These are phyloP conservation scores for Microbotryomycetes sp. DNA, from an alignment of 1,284 basidiomycete species.

Conservation along the genomic window DNA sequence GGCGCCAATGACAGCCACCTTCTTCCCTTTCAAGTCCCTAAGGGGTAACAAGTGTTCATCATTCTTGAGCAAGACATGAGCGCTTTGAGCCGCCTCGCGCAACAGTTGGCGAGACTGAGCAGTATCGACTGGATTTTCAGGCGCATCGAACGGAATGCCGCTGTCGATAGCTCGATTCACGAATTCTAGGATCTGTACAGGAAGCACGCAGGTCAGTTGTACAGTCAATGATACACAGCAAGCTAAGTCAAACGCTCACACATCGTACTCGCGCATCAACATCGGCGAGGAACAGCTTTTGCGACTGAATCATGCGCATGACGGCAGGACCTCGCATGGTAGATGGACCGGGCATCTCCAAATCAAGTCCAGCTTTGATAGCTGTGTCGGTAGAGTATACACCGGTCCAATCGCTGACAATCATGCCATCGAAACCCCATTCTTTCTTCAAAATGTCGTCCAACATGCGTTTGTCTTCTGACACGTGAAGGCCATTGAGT, in stretches of 20 bases:
- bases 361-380: conserved; percentile 66
- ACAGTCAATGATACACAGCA: no score
- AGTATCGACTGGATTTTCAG: conserved; percentile 41
- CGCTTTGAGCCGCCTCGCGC: conserved; percentile 55
- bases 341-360: conserved; percentile 59
- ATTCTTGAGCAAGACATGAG: conserved; percentile 67
- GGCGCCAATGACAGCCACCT: conserved; percentile 66
- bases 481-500: conserved; percentile 60
- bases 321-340: conserved; percentile 51
- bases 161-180: conserved; percentile 27
- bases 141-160: conserved; percentile 20
- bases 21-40: conserved; percentile 49
- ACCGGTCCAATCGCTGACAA: conserved; percentile 44
- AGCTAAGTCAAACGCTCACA: conserved; percentile 37
- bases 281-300: conserved; percentile 52
- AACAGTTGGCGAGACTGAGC: conserved; percentile 54
- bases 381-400: conserved; percentile 59
- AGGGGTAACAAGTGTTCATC: conserved; percentile 55
- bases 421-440: conserved; percentile 57
- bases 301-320: conserved; percentile 54
- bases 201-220: neutral
- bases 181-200: conserved; percentile 23
- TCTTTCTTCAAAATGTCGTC: conserved; percentile 57
- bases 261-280: conserved; percentile 55
- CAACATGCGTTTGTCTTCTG: conserved; percentile 56